Evolutionary conservation across 2,329 filamentous ascomycete genomes (phyloP).

Genomic region (Ilyonectria robusta): DNA sequence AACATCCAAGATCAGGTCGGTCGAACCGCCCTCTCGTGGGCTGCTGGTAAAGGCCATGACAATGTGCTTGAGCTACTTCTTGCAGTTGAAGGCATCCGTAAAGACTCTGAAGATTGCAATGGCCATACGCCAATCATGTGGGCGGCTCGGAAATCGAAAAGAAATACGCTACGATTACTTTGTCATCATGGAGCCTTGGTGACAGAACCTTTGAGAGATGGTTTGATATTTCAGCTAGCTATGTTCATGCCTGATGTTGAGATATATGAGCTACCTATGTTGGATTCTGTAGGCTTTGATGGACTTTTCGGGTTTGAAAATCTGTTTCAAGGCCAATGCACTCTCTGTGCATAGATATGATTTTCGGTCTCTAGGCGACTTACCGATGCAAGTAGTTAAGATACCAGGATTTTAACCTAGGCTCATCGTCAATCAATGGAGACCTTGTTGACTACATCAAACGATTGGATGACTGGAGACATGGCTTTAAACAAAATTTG

Average conservation of each 20-base stretch:
- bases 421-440: no score
- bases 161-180: neutral
- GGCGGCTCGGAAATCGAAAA: neutral
- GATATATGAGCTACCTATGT: neutral
- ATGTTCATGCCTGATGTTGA: slow-evolving; percentile 2
- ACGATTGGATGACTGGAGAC: no score
- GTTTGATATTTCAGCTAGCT: neutral
- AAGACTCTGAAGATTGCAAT: neutral
- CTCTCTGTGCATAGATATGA: no score
- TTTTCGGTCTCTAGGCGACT: no score
- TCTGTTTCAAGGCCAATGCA: neutral
- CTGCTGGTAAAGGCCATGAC: slow-evolving; percentile 3
- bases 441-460: no score
- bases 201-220: neutral
- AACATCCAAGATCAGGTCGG: neutral
- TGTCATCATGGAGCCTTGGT: neutral
- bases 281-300: neutral
- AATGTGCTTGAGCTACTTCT: slow-evolving; percentile 3
- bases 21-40: slow-evolving; percentile 4
- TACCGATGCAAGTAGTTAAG: no score
- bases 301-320: neutral
- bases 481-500: no score
- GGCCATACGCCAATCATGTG: slow-evolving; percentile 3
- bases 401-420: no score
- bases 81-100: slow-evolving; percentile 1